Conservation (phyloP, 306 rosid species). For the Glycine soja region DNA sequence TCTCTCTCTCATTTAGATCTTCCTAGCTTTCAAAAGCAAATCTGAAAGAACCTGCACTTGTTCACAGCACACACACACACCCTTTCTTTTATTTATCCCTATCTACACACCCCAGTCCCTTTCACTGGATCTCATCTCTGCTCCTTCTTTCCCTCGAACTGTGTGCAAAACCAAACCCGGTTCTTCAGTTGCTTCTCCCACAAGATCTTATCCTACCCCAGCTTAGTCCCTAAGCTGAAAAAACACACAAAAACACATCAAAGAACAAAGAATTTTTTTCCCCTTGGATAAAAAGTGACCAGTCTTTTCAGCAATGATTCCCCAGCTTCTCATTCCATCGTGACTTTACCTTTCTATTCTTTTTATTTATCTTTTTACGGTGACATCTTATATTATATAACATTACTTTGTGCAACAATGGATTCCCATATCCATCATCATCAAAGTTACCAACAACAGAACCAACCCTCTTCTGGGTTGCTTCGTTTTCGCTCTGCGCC, state of each 20-base stretch:
- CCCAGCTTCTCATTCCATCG: slow-evolving; percentile 38
- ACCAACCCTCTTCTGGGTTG: slow-evolving; percentile 68
- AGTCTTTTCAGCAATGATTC: slow-evolving; percentile 50
- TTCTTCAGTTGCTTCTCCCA: slow-evolving; percentile 63
- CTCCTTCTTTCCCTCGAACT: slow-evolving; percentile 40
- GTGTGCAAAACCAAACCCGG: slow-evolving; percentile 40
- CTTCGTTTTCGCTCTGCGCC: slow-evolving; percentile 93
- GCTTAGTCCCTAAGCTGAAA: slow-evolving; percentile 73
- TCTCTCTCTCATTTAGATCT: slow-evolving; percentile 20
- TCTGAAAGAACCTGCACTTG: slow-evolving; percentile 39
- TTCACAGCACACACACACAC: neutral
- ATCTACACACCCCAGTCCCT: slow-evolving; percentile 28
- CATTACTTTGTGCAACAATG: slow-evolving; percentile 46
- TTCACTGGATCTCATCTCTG: slow-evolving; percentile 46
- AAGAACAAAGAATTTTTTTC: slow-evolving; percentile 46
- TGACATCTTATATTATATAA: neutral
- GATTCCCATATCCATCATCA: slow-evolving; percentile 64
- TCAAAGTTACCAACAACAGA: slow-evolving; percentile 41
- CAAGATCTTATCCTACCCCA: slow-evolving; percentile 88
- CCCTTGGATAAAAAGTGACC: slow-evolving; percentile 47
- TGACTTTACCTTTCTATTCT: slow-evolving; percentile 31
- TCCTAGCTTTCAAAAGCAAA: slow-evolving; percentile 47
- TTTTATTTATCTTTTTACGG: slow-evolving; percentile 38
- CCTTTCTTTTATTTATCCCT: neutral
- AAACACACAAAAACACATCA: slow-evolving; percentile 42